A percentile compares a stretch with the other conserved stretches of the same genome.
Evolutionary conservation across 2,329 filamentous ascomycete species (phyloP).

Genomic region (Colletotrichum viniferum): DNA sequence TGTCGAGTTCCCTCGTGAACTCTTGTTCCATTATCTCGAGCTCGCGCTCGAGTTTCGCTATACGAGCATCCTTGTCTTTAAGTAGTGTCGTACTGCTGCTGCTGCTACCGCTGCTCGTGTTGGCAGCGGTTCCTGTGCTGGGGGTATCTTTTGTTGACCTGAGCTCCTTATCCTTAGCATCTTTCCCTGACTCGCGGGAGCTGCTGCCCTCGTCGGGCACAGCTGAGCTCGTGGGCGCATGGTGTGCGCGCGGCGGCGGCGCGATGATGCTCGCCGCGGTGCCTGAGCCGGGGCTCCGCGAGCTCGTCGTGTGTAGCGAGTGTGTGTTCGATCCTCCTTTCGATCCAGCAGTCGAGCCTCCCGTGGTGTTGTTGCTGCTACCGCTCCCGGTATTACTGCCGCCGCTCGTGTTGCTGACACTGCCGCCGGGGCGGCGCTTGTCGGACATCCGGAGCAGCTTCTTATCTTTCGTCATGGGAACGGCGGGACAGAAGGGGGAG

Average conservation of each 20-base stretch:
- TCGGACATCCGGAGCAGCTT: constrained; percentile 31
- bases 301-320: constrained; percentile 30
- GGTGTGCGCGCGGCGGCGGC: constrained; percentile 42
- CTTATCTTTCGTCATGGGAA: constrained; percentile 25
- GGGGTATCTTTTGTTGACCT: constrained; percentile 18
- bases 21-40: constrained; percentile 56
- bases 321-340: constrained; percentile 24
- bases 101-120: constrained; percentile 25
- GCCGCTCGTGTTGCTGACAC: constrained; percentile 14
- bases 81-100: constrained; percentile 28
- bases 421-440: constrained; percentile 44
- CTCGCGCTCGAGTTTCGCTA: constrained; percentile 57
- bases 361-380: constrained; percentile 14
- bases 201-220: constrained; percentile 28
- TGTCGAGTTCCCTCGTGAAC: constrained; percentile 58
- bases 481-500: not conserved
- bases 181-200: constrained; percentile 5
- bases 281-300: constrained; percentile 24
- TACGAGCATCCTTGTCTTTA: constrained; percentile 55
- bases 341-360: not conserved
- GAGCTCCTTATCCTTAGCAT: constrained; percentile 30
- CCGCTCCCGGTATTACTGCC: constrained; percentile 30
- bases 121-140: not conserved
- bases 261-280: constrained; percentile 38
- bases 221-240: constrained; percentile 38